These are phyloP conservation scores for Prunus yedoensis DNA, from an alignment of 331 rosid species.

Conservation along the genomic window DNA sequence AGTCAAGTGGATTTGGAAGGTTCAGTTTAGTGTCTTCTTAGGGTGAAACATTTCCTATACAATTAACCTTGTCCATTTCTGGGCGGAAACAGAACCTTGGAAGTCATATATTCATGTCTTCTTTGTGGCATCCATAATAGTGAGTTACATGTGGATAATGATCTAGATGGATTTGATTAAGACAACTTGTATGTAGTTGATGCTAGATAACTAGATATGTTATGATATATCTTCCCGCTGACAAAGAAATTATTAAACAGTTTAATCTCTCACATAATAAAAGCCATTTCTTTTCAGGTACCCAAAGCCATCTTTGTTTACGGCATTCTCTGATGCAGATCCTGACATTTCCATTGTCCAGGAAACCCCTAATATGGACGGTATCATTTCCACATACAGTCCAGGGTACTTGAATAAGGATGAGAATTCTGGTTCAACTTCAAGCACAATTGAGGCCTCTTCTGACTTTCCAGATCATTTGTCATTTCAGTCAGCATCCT, in stretches of 20 bases:
- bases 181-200: background rate
- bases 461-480: constrained; percentile 41
- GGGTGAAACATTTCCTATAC: background rate
- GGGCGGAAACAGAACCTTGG: background rate
- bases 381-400: constrained; percentile 39
- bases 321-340: constrained; percentile 39
- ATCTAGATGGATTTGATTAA: background rate
- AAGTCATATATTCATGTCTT: background rate
- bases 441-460: constrained; percentile 50
- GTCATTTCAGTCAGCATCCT: constrained; percentile 27
- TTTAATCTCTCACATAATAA: constrained; percentile 20
- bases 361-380: constrained; percentile 52
- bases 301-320: constrained; percentile 36
- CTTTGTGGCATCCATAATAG: background rate
- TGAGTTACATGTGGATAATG: background rate
- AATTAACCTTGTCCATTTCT: background rate
- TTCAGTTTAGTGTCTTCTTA: constrained; percentile 5
- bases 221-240: background rate
- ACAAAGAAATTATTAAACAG: background rate
- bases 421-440: constrained; percentile 47
- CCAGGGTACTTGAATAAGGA: constrained; percentile 45
- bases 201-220: background rate
- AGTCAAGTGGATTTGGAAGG: background rate
- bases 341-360: constrained; percentile 50
- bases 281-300: constrained; percentile 47